Conservation (phyloP, 345 rosid species). For the Moricandia moricandioides region DNA sequence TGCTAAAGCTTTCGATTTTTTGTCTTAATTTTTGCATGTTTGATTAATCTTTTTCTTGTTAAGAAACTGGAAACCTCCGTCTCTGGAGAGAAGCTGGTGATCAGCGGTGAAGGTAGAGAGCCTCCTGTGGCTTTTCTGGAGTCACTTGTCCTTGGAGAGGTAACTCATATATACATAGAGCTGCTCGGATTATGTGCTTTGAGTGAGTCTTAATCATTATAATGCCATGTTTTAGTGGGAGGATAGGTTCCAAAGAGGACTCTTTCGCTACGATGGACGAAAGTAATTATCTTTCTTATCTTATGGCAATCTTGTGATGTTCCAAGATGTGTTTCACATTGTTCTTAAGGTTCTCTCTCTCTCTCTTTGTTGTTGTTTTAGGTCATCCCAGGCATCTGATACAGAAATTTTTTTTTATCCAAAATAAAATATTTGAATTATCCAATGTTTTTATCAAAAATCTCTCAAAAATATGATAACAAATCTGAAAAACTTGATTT, state of each 20-base stretch:
- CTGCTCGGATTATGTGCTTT: background rate
- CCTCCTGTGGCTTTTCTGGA: constrained; percentile 85
- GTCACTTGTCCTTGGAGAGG: constrained; percentile 89
- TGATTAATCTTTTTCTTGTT: constrained; percentile 39
- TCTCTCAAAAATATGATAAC: too few relatives aligned
- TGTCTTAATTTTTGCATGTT: background rate
- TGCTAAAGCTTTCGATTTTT: too few relatives aligned
- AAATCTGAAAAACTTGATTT: too few relatives aligned
- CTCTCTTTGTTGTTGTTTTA: too few relatives aligned
- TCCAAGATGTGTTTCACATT: too few relatives aligned
- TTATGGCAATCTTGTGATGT: background rate
- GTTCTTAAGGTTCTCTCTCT: too few relatives aligned
- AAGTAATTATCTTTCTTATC: constrained; percentile 43
- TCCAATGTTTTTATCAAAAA: too few relatives aligned
- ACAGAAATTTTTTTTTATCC: too few relatives aligned
- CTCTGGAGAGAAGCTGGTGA: constrained; percentile 42
- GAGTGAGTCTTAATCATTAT: background rate
- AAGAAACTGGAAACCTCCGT: constrained; percentile 46
- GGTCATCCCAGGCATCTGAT: too few relatives aligned
- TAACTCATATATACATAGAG: constrained; percentile 21
- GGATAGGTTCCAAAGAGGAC: constrained; percentile 89
- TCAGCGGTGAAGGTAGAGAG: too few relatives aligned
- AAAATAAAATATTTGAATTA: too few relatives aligned
- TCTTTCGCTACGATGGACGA: constrained; percentile 97
- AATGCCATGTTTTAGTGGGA: constrained; percentile 66